Base-by-base conservation (phyloP, 352 stramenopile genomes). In the Poterioochromonas sp. region DNA sequence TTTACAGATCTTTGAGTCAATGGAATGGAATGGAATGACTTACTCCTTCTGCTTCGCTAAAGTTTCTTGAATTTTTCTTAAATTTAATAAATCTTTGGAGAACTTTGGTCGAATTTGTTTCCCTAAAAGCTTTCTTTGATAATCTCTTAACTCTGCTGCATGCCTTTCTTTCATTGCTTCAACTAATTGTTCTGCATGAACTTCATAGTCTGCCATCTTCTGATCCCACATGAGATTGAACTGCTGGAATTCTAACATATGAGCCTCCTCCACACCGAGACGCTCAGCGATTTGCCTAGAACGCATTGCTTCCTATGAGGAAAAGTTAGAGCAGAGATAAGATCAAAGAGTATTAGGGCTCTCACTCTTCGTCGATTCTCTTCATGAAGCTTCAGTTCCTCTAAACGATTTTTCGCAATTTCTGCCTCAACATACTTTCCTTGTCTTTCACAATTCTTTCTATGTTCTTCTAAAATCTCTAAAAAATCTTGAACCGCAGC, bases 211-310 rank as follows among this genome's bases (percentile, higher is more conserved):
- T 62, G 91, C 85, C 87, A 96, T 96, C 83, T 96, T 97, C 76
- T 92, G 89, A 81, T 98, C 92, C 93, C 93, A 97, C 47, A 94
- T 86, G 49, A 92, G 84, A 85, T 97, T 98, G 79, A 97, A 97
- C 83, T 97, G 91, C 86, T 97, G 93, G 80, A 96, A 97, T 86
- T 98, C 93, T 62, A 97, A 88, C 92, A 97, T 97, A 83, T 97
- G 93, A n/a, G 93, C 91, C 81, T 98, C 93, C 79, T 98, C 92
- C 18, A 98, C 90, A 39, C 91, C 93, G 0, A 98, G 82, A 1
- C 90, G 87, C 80, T 98, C 93, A 39, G 92, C 91, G 60, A 97
- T 95, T 83, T 97, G 93, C 63, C 93, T 85, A 34, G 90, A 95
- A 40, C 93, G 89, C 90, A 97, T 96, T n/a, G 91, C 90, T 81